phyloP scores from a whole-genome alignment of 225 moss, liverwort and hornwort species.

The Thuidium tamariscinum region DNA sequence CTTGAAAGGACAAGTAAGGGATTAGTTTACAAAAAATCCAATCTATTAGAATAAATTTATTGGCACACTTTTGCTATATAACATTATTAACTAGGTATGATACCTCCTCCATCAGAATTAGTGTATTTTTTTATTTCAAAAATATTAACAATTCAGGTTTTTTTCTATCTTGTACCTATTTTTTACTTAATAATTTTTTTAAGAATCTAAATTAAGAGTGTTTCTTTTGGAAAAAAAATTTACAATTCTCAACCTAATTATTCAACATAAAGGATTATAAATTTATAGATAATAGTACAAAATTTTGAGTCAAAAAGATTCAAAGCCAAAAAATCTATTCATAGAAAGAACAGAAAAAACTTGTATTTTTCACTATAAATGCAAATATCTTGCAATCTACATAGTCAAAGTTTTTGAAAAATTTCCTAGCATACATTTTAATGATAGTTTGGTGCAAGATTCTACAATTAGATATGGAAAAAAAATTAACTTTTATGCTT shows the following conservation, averaged over 20 bases:
- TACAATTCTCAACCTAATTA: neutral
- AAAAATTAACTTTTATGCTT: no score
- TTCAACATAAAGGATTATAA: neutral
- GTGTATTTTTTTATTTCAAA: neutral
- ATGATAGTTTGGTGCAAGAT: no score
- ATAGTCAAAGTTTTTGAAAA: no score
- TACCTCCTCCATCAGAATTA: neutral
- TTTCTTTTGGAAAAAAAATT: no score
- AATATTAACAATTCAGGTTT: neutral
- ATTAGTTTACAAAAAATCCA: no score
- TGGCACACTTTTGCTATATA: neutral
- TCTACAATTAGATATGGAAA: neutral
- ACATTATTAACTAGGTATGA: no score
- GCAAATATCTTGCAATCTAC: no score
- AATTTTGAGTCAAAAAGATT: neutral
- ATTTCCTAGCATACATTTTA: no score
- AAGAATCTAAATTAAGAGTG: no score
- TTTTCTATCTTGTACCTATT: fast-evolving
- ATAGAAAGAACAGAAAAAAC: neutral
- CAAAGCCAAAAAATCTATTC: neutral
- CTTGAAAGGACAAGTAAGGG: no score
- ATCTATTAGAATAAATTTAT: neutral
- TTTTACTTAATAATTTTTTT: neutral
- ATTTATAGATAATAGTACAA: neutral
- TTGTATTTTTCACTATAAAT: neutral